phyloP scores from a whole-genome alignment of 345 rosid species.

The Lepidium didymum region DNA sequence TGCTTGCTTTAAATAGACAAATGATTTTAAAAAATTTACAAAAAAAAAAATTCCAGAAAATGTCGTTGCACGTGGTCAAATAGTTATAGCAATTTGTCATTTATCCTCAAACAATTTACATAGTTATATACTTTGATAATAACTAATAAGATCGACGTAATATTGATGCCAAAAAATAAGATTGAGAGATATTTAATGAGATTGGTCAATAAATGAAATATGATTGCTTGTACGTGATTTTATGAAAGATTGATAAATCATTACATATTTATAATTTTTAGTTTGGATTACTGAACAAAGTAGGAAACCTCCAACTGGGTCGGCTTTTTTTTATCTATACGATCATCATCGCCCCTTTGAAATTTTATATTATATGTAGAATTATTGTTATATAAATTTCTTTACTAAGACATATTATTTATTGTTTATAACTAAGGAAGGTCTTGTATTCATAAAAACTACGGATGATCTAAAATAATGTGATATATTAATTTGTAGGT shows the following conservation, averaged over 20 bases:
- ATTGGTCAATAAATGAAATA: slow-evolving; percentile 26
- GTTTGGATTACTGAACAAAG: slow-evolving; percentile 15
- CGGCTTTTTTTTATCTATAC: not conserved
- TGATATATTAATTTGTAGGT: too few relatives aligned
- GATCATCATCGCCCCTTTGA: not conserved
- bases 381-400: too few relatives aligned
- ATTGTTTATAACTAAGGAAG: not conserved
- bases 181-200: not conserved
- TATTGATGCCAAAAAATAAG: too few relatives aligned
- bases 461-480: too few relatives aligned
- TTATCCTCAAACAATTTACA: not conserved
- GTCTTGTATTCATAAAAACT: not conserved
- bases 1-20: too few relatives aligned
- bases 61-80: not conserved
- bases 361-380: too few relatives aligned
- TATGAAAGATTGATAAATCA: slow-evolving; percentile 15
- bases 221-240: slow-evolving; percentile 32
- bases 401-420: too few relatives aligned
- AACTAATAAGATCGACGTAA: too few relatives aligned
- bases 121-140: not conserved
- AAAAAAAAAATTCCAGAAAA: too few relatives aligned
- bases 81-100: not conserved
- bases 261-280: slow-evolving; percentile 6
- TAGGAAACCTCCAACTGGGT: slow-evolving; percentile 20
- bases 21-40: too few relatives aligned